Evolutionary conservation across 1,284 basidiomycete genomes (phyloP).

Genomic region (Trametes sp.): DNA sequence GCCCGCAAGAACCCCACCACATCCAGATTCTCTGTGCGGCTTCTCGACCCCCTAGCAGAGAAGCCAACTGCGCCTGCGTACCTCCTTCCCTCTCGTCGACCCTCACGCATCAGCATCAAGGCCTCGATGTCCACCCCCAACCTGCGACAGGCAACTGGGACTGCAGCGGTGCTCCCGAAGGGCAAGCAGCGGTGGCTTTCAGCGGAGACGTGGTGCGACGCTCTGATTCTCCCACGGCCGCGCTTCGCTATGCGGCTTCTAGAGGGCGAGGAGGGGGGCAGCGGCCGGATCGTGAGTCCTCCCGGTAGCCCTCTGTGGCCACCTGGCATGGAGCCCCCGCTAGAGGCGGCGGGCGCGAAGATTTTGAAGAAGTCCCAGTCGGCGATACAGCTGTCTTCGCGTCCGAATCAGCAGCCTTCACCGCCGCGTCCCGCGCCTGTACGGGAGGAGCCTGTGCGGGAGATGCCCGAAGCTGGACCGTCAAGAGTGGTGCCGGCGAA

Average conservation of each 20-base stretch:
- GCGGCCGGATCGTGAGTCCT: constrained; percentile 56
- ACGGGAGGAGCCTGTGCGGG: constrained; percentile 14
- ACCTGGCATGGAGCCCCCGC: constrained; percentile 26
- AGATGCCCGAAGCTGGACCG: constrained; percentile 20
- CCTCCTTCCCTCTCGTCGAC: constrained; percentile 35
- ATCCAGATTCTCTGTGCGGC: constrained; percentile 32
- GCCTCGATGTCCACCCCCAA: constrained; percentile 69
- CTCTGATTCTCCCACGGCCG: constrained; percentile 75
- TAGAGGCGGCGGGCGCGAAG: constrained; percentile 19
- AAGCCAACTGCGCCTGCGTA: constrained; percentile 30
- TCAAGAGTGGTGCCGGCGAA: constrained; percentile 25
- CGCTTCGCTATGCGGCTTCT: constrained; percentile 58
- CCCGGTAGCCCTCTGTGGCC: constrained; percentile 53
- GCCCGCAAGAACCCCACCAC: constrained; percentile 14
- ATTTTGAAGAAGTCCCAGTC: constrained; percentile 36
- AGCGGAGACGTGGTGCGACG: constrained; percentile 82
- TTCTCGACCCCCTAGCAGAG: constrained; percentile 32
- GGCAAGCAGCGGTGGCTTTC: constrained; percentile 70
- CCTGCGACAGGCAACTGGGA: constrained; percentile 46
- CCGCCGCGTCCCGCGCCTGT: constrained; percentile 21
- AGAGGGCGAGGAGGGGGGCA: constrained; percentile 37
- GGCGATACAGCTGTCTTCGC: constrained; percentile 27
- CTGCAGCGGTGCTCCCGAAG: constrained; percentile 38
- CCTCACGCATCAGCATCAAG: constrained; percentile 47
- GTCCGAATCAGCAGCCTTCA: constrained; percentile 15